phyloP scores from a whole-genome alignment of 108 stramenopile genomes.

The Cyclotella sp. region DNA sequence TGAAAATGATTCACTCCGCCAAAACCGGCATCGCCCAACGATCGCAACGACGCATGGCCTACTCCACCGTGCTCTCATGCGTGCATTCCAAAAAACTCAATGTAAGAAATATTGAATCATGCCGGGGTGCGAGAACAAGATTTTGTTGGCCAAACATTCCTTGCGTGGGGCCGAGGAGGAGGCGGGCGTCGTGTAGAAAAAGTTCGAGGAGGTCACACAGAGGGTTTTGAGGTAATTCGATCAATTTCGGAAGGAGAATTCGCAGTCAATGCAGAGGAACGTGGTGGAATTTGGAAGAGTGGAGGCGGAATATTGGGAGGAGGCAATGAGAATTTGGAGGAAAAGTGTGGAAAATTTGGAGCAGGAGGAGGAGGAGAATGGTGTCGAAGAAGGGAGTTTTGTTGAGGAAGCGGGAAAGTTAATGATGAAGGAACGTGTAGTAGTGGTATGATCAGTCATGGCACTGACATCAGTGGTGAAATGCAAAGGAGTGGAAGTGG shows the following conservation, averaged over 20 bases:
- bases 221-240: slow-evolving; percentile 69
- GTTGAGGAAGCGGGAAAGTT: slow-evolving; percentile 27
- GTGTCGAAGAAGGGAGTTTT: slow-evolving; percentile 14
- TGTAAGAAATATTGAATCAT: slow-evolving; percentile 43
- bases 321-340: slow-evolving; percentile 25
- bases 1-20: too few species aligned
- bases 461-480: slow-evolving; percentile 12
- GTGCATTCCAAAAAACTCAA: slow-evolving; percentile 38
- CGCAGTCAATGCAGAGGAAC: slow-evolving; percentile 64
- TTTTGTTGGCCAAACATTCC: slow-evolving; percentile 45
- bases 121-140: slow-evolving; percentile 49
- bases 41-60: too few species aligned
- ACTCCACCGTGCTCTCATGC: too few species aligned
- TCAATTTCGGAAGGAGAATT: slow-evolving; percentile 58
- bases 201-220: slow-evolving; percentile 62
- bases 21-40: too few species aligned
- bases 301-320: slow-evolving; percentile 66
- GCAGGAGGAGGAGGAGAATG: slow-evolving; percentile 62
- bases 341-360: slow-evolving; percentile 57
- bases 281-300: slow-evolving; percentile 67
- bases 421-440: slow-evolving; percentile 18
- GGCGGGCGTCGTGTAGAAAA: slow-evolving; percentile 38
- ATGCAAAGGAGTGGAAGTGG: neutral
- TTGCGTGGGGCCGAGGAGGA: slow-evolving; percentile 44
- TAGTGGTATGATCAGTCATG: neutral